These are phyloP conservation scores for Caryopteris hybrid DNA, from an alignment of 305 asterid genomes.

Conservation along the genomic window DNA sequence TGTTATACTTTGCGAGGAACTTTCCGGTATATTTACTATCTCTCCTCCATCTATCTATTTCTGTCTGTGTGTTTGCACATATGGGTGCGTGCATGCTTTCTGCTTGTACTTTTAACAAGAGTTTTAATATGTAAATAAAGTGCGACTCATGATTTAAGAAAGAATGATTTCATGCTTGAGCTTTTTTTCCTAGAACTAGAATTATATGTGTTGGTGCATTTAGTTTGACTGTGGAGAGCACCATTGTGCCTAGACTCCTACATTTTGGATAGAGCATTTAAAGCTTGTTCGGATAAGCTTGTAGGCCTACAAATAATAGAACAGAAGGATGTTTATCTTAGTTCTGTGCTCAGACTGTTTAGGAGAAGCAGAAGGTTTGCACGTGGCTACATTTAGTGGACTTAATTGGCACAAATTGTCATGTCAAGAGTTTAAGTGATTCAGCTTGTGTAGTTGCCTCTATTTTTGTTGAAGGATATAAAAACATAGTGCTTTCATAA, in stretches of 20 bases:
- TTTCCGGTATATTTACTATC: constrained; percentile 62
- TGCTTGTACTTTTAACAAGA: background rate
- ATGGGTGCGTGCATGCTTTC: background rate
- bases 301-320: constrained; percentile 4
- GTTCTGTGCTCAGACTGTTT: background rate
- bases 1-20: constrained; percentile 75
- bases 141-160: background rate
- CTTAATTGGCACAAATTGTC: background rate
- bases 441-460: background rate
- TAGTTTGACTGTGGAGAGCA: background rate
- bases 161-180: background rate
- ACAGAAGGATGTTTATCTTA: background rate
- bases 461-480: constrained; percentile 4
- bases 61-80: background rate
- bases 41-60: constrained; percentile 10
- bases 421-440: background rate
- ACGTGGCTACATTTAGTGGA: background rate
- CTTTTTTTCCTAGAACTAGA: background rate
- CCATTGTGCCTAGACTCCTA: background rate
- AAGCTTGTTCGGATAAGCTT: background rate
- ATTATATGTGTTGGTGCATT: background rate
- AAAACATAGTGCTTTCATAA: constrained; percentile 2
- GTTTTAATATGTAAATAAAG: background rate
- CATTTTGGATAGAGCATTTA: background rate
- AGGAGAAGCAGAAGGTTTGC: background rate